Evolutionary conservation across 208 protist species (phyloP).

Genomic region (Wallacemonas collosoma): DNA sequence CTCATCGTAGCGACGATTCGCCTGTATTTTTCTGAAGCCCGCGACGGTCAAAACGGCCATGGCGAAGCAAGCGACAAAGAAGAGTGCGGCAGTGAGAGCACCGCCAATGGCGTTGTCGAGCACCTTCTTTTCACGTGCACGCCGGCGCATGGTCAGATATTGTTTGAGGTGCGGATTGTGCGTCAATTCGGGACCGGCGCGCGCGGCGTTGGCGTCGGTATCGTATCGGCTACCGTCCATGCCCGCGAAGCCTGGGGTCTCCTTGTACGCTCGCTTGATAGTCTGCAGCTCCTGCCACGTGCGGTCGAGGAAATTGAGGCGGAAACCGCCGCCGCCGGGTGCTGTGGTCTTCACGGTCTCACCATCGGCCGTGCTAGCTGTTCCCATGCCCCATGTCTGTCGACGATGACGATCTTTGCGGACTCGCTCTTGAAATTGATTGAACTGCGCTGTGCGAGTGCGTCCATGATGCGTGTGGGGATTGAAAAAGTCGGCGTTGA

Average conservation of each 20-base stretch:
- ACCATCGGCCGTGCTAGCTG: background rate
- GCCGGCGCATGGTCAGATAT: constrained; percentile 46
- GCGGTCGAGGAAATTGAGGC: constrained; percentile 13
- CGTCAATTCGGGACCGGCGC: constrained; percentile 26
- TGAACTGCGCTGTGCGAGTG: constrained; percentile 32
- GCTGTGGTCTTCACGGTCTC: constrained; percentile 8
- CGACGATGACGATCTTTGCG: constrained; percentile 4
- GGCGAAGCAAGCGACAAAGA: constrained; percentile 12
- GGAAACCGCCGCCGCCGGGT: background rate
- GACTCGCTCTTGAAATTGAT: constrained; percentile 19
- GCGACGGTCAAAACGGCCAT: constrained; percentile 18
- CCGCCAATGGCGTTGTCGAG: constrained; percentile 37
- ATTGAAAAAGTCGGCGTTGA: constrained; percentile 30
- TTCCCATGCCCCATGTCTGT: background rate
- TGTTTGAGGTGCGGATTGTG: constrained; percentile 30
- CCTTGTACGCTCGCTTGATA: constrained; percentile 28
- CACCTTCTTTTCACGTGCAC: constrained; percentile 38
- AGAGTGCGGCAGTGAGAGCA: constrained; percentile 25
- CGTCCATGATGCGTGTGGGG: constrained; percentile 26
- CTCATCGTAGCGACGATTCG: constrained; percentile 16
- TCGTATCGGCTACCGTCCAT: constrained; percentile 54
- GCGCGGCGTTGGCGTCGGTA: constrained; percentile 25
- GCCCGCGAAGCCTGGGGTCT: constrained; percentile 37
- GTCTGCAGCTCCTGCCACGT: constrained; percentile 17
- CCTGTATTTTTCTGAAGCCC: constrained; percentile 7